Conservation (phyloP, 257 asterid species). For the Scutellaria galericulata region DNA sequence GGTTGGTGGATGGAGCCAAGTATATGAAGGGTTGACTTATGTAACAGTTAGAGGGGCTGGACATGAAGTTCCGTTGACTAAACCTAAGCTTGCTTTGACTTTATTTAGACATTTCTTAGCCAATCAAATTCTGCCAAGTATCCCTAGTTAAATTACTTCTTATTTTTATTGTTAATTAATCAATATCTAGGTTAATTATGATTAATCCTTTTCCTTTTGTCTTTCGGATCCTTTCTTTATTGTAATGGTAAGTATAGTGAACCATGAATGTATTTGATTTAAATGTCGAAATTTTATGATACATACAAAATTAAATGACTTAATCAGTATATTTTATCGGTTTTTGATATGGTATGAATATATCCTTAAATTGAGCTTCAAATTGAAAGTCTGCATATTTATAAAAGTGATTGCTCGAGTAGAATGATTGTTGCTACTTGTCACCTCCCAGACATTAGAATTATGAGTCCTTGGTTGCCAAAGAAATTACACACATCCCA, state of each 20-base stretch:
- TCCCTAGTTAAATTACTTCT: constrained; percentile 26
- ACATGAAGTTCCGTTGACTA: constrained; percentile 64
- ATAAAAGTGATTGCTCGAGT: too few relatives aligned
- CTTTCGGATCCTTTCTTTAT: too few relatives aligned
- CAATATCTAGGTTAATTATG: background rate
- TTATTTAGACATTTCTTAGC: constrained; percentile 57
- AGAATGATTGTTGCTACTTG: too few relatives aligned
- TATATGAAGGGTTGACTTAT: constrained; percentile 59
- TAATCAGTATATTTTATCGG: too few relatives aligned
- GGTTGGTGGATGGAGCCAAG: constrained; percentile 81
- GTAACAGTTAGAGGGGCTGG: constrained; percentile 72
- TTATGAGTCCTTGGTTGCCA: constrained; percentile 67
- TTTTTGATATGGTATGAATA: too few relatives aligned
- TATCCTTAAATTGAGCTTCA: too few relatives aligned
- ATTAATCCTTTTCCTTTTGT: background rate
- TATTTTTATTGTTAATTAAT: background rate
- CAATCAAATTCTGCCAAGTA: constrained; percentile 43
- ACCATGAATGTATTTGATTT: too few relatives aligned
- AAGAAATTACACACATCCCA: constrained; percentile 90
- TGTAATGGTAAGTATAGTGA: too few relatives aligned
- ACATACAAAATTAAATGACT: too few relatives aligned
- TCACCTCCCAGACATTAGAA: too few relatives aligned
- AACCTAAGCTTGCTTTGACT: constrained; percentile 56
- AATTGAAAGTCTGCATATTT: too few relatives aligned
- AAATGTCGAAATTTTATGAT: too few relatives aligned